These are phyloP conservation scores for Cercophora sp. DNA, from an alignment of 495 filamentous ascomycete genomes.

Conservation along the genomic window DNA sequence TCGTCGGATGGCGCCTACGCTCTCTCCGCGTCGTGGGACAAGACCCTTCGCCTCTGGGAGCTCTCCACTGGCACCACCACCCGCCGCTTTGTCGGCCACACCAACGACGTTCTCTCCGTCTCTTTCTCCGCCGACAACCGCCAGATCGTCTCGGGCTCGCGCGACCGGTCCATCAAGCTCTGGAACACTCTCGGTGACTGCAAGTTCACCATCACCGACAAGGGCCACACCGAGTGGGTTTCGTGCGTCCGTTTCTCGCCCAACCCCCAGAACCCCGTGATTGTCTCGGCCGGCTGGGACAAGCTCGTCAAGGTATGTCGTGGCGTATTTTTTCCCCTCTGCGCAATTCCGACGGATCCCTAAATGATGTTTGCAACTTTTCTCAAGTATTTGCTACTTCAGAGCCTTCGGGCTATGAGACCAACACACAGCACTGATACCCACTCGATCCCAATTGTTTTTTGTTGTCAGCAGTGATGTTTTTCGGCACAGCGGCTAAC, in stretches of 20 bases:
- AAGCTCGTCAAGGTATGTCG: constrained; percentile 97
- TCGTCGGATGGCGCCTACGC: constrained; percentile 99
- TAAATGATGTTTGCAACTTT: constrained; percentile 82
- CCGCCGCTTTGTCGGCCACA: constrained; percentile 97
- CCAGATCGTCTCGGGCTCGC: constrained; percentile 98
- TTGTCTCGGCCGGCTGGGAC: constrained; percentile 98
- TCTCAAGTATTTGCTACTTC: constrained; percentile 99
- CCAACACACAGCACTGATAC: constrained; percentile 93
- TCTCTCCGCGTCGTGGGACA: constrained; percentile 98
- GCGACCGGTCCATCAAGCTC: constrained; percentile 98
- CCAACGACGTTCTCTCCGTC: constrained; percentile 98
- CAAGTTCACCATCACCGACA: constrained; percentile 99
- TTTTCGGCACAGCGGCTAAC: constrained; percentile 9
- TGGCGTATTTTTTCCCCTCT: neutral
- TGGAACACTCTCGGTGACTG: constrained; percentile 99
- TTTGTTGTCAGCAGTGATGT: constrained; percentile 15
- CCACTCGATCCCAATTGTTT: constrained; percentile 14
- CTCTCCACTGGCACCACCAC: constrained; percentile 94
- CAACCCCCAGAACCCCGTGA: constrained; percentile 99
- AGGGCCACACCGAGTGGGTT: constrained; percentile 99
- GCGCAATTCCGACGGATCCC: neutral
- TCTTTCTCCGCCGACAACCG: constrained; percentile 99
- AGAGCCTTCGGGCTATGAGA: constrained; percentile 98
- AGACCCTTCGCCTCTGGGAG: constrained; percentile 99
- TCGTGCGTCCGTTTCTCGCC: constrained; percentile 99